Evolutionary conservation across 176 grass and related monocot genomes (phyloP), one percentile per base, ranked within the genome.

Genomic region (Echinochloa phyllopogon): DNA sequence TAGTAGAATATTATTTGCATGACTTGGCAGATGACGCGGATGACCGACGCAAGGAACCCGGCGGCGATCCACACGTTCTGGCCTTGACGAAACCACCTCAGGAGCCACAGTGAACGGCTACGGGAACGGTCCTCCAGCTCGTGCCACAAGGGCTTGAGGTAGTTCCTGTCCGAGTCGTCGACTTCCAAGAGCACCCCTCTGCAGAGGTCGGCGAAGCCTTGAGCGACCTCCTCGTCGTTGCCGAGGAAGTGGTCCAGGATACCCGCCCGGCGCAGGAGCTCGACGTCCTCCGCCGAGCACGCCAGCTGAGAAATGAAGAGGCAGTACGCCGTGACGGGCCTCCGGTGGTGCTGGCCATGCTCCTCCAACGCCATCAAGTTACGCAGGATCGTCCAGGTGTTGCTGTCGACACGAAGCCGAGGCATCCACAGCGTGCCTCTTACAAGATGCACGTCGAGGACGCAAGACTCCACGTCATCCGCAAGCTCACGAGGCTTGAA

Each of bases 251-350:
- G 38, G 4, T 11, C 10, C 21, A 85, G 10, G 24, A 85, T 68
- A 14, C 24, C 36, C 12, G 36, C 0, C 62, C 63, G n/a, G 8
- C n/a, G 17, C 18, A 85, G 63, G 6, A 77, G 63, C 62, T 5
- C 59, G 8, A 84, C 82, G 71, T 84, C 71, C 12, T 53, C 20
- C 56, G 14, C 36, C 8, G 47, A 65, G 71, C 33, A 1, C 20
- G 71, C 82, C 14, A 84, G 0, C 59, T 84, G 82, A 33, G 82
- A 75, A 56, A 84, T 65, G 71, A 84, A 84, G 44, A 75, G 1
- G 58, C 71, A 84, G 71, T 84, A 84, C 7, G 82, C 70, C 38
- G 38, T 68, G 38, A 68, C 65, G 0, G 38, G 65, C 65, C 18
- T 41, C 11, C 0, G 11, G 17, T n/a, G n/a, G n/a, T n/a, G n/a